These are phyloP conservation scores for Kwoniella europaea DNA, from an alignment of 768 basidiomycete genomes.

Conservation along the genomic window DNA sequence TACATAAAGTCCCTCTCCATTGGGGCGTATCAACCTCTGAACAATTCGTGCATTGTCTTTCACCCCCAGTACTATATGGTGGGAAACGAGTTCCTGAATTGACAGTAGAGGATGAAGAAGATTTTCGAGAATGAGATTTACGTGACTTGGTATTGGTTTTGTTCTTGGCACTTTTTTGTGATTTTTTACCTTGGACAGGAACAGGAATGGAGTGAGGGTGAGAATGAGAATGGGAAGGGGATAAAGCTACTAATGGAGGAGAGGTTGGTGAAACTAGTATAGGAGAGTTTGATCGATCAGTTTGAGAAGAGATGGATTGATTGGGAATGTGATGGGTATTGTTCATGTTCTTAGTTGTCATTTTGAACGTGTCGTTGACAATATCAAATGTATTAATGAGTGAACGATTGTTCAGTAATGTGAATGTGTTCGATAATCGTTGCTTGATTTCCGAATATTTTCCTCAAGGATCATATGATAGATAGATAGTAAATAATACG, in stretches of 20 bases:
- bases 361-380: too few relatives aligned
- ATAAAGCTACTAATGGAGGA: constrained; percentile 1
- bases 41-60: constrained; percentile 44
- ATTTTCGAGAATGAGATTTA: neutral
- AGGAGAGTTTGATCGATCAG: neutral
- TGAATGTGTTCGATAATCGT: too few relatives aligned
- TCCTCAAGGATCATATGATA: too few relatives aligned
- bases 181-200: neutral
- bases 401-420: too few relatives aligned
- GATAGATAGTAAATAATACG: too few relatives aligned
- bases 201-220: too few relatives aligned
- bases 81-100: constrained; percentile 22
- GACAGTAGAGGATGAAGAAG: neutral
- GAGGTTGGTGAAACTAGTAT: constrained; percentile 10
- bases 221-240: neutral
- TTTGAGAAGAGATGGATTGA: neutral
- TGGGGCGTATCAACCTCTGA: constrained; percentile 42
- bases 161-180: neutral
- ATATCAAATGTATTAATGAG: too few relatives aligned
- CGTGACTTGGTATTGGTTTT: neutral
- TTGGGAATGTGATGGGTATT: neutral
- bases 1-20: constrained; percentile 43
- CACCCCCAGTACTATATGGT: constrained; percentile 16
- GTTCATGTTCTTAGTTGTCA: neutral
- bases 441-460: too few relatives aligned